Base-by-base conservation (phyloP, 345 rosid genomes). In the Murraya koenigii region DNA sequence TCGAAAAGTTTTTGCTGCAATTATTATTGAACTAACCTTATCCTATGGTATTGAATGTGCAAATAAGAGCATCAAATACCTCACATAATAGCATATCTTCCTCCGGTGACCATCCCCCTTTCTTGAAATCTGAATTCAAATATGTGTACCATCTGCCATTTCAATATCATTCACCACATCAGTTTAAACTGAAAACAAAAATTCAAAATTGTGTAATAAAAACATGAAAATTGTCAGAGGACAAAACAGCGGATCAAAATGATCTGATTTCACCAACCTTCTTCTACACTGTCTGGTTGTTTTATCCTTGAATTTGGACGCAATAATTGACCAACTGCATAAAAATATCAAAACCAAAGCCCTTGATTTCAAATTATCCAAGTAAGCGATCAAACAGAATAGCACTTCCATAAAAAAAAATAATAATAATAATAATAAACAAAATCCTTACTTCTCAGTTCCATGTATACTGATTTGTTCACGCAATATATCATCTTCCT, bases 21-120 rank as follows among this genome's bases (percentile, higher is more conserved):
- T 44, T 68, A 60, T 66, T 54, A 55, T 23, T 47, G 64, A 69
- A 30, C 19, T 6, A 66, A 61, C 73, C 60, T 77, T 69, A 47
- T 15, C 61, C 75, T 44, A 41, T 32, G 59, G 19, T 54, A 75
- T 65, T 65, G 22, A 65, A 71, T 32, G 72, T 32, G 71, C 35
- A 65, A 66, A 35, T 54, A 1, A 49, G 74, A 44, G 30, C 54
- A 66, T 23, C 75, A 75, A 68, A 68, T 79, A 93, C 99, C 99
- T 96, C 97, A 72, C 99, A 96, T 73, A 96, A 84, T 13, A 96
- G 94, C 83, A 91, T 80, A 78, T 96, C 99, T 89, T 94, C 99
- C 80, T 96, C 98, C 11, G 97, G 97, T 63, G 98, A 90, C 99
- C 99, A 96, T 63, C 98, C 99, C 13, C 99, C 99, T 82, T 91